Conservation (phyloP, 139 green algal species). For the Chlorella sp. region DNA sequence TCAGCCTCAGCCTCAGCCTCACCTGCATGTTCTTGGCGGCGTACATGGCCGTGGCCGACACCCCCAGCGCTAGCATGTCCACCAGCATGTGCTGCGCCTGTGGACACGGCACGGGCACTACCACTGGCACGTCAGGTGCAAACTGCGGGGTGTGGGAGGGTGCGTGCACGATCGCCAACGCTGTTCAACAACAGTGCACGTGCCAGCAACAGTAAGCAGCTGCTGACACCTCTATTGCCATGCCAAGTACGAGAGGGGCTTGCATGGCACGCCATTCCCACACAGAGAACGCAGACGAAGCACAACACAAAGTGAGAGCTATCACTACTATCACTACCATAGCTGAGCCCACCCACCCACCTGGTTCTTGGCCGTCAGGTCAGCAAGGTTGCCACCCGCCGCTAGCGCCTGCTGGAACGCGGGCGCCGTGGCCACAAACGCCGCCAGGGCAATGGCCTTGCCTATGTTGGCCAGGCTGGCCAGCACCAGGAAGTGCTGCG, state of each 20-base stretch:
- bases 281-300: too few relatives aligned
- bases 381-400: slow-evolving; percentile 80
- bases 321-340: background rate
- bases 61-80: slow-evolving; percentile 77
- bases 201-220: too few relatives aligned
- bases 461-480: slow-evolving; percentile 85
- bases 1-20: slow-evolving; percentile 4
- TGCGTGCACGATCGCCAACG: too few relatives aligned
- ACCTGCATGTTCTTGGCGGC: slow-evolving; percentile 25
- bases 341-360: slow-evolving; percentile 8
- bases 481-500: slow-evolving; percentile 73
- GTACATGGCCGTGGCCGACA: slow-evolving; percentile 51
- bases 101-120: too few relatives aligned
- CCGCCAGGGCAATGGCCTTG: slow-evolving; percentile 78
- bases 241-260: too few relatives aligned
- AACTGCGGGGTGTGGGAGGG: too few relatives aligned
- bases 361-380: slow-evolving; percentile 88
- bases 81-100: slow-evolving; percentile 87
- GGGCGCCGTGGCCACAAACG: slow-evolving; percentile 73
- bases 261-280: too few relatives aligned
- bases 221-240: too few relatives aligned
- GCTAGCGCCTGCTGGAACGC: slow-evolving; percentile 79
- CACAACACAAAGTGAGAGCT: too few relatives aligned
- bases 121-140: too few relatives aligned
- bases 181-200: too few relatives aligned